phyloP scores from a whole-genome alignment of 1,284 basidiomycete species.

The Pyrrhoderma noxium region DNA sequence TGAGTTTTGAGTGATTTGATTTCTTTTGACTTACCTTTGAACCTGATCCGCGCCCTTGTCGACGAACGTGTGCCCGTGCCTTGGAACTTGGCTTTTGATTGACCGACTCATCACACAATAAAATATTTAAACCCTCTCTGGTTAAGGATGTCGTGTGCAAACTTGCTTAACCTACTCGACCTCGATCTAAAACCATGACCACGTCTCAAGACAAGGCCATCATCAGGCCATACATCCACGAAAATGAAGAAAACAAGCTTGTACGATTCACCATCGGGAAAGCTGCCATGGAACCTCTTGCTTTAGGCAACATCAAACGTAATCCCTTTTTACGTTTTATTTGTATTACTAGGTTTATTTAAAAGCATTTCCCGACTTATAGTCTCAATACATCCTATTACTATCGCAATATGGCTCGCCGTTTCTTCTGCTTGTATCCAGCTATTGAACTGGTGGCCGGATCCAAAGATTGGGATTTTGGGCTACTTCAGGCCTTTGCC shows the following conservation, averaged over 20 bases:
- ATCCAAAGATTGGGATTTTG: constrained; percentile 32
- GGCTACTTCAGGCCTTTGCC: constrained; percentile 56
- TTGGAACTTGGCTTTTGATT: too few relatives aligned
- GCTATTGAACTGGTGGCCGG: constrained; percentile 61
- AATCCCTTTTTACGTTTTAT: constrained; percentile 15
- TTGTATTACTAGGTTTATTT: background rate
- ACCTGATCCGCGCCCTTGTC: background rate
- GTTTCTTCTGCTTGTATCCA: constrained; percentile 53
- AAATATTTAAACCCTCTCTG: too few relatives aligned
- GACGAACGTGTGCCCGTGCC: constrained; percentile 3
- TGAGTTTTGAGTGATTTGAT: too few relatives aligned
- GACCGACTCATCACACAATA: too few relatives aligned
- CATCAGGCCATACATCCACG: constrained; percentile 10
- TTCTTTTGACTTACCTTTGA: too few relatives aligned
- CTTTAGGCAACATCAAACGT: constrained; percentile 62
- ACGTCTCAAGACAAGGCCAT: constrained; percentile 10
- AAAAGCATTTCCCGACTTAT: constrained; percentile 1
- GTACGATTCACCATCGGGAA: constrained; percentile 64
- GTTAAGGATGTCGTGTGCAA: too few relatives aligned
- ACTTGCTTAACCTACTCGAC: background rate
- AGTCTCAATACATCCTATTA: constrained; percentile 40
- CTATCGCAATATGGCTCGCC: constrained; percentile 51
- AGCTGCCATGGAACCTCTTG: constrained; percentile 62
- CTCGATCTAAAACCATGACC: background rate
- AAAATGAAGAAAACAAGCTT: constrained; percentile 43